A percentile compares a stretch with the other conserved stretches of the same genome.
Evolutionary conservation across 2,329 filamentous ascomycete species (phyloP).

Genomic region (Zymoseptoria passerinii): DNA sequence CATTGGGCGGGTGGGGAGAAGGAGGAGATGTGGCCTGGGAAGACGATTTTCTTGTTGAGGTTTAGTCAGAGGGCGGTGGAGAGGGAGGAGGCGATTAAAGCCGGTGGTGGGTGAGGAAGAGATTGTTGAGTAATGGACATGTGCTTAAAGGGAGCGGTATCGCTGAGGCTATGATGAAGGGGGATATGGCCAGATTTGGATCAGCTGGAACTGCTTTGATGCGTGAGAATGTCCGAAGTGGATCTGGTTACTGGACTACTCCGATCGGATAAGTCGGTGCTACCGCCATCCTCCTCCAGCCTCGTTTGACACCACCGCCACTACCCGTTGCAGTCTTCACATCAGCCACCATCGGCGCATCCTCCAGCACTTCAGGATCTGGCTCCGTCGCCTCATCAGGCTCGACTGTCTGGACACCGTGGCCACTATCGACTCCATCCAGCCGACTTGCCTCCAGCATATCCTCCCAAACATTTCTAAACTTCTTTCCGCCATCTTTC

Average conservation of each 20-base stretch:
- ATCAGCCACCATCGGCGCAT: neutral
- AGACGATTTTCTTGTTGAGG: constrained; percentile 91
- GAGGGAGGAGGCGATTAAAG: constrained; percentile 56
- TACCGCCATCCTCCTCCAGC: constrained; percentile 12
- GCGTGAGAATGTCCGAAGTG: neutral
- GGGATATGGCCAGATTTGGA: neutral
- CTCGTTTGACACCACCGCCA: constrained; percentile 1
- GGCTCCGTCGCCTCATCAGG: neutral
- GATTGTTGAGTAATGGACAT: neutral
- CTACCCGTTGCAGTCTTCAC: constrained; percentile 1
- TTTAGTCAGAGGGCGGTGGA: constrained; percentile 89
- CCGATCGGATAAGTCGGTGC: constrained; percentile 14
- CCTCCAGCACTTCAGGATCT: neutral
- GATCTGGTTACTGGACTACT: constrained; percentile 7
- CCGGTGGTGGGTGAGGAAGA: constrained; percentile 17
- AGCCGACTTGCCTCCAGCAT: constrained; percentile 29
- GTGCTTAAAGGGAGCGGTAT: neutral
- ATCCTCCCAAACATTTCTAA: constrained; percentile 24
- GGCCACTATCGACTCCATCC: neutral
- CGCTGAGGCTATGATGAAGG: neutral
- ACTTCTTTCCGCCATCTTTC: constrained; percentile 15
- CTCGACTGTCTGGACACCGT: neutral
- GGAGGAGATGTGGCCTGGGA: constrained; percentile 75
- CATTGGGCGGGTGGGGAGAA: constrained; percentile 56
- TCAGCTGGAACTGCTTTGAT: no score